Conservation (phyloP, 805 yeast genomes). For the Lachancea lanzarotensis region DNA sequence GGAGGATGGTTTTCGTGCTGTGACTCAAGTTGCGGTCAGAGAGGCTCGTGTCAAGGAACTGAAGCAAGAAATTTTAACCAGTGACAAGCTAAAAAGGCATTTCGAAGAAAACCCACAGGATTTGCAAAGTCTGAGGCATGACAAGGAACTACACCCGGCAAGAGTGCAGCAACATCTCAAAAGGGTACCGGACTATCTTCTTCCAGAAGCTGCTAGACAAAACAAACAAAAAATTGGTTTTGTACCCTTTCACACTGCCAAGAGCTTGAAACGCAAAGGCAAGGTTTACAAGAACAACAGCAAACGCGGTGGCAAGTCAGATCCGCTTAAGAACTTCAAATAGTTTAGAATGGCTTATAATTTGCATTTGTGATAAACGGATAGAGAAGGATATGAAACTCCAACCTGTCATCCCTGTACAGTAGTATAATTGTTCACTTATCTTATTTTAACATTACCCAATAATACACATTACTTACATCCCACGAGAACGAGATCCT, state of each 20-base stretch:
- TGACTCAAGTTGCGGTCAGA: conserved; percentile 80
- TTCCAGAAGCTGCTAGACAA: conserved; percentile 71
- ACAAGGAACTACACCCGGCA: conserved; percentile 76
- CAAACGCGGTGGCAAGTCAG: conserved; percentile 41
- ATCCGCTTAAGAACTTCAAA: conserved; percentile 59
- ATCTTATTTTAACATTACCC: neutral
- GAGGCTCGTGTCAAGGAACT: conserved; percentile 90
- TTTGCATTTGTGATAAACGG: conserved; percentile 1
- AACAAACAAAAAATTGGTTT: conserved; percentile 55
- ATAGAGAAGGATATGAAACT: too few species aligned
- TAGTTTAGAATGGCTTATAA: conserved; percentile 10
- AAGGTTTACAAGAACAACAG: conserved; percentile 39
- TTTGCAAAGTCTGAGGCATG: conserved; percentile 81
- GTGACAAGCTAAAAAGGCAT: conserved; percentile 86
- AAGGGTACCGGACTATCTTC: conserved; percentile 84
- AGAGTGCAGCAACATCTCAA: conserved; percentile 80
- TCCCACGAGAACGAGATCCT: neutral
- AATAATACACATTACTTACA: neutral
- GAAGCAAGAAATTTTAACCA: conserved; percentile 76
- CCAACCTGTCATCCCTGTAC: neutral
- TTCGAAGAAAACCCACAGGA: conserved; percentile 98
- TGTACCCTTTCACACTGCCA: conserved; percentile 56
- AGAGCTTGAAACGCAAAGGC: conserved; percentile 35
- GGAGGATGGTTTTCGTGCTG: conserved; percentile 95
- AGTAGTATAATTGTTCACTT: neutral